Percentiles rank a stretch among this genome's conserved stretches.
phyloP scores from a whole-genome alignment of 2,329 filamentous ascomycete genomes.

The Phialocephala sp. region DNA sequence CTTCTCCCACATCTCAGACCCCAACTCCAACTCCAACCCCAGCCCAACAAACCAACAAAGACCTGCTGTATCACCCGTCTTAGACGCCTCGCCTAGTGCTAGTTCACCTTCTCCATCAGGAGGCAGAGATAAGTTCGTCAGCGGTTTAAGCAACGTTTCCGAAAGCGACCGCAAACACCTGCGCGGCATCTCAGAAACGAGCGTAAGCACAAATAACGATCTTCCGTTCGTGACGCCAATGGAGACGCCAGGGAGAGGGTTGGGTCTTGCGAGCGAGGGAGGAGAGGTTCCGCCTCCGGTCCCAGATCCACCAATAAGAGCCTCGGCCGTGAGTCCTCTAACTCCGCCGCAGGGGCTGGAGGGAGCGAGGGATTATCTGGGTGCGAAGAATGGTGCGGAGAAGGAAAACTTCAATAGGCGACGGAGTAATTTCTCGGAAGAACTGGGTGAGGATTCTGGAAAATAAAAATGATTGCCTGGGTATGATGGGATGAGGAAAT shows the following conservation, averaged over 20 bases:
- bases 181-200: slow-evolving; percentile 37
- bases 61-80: slow-evolving; percentile 21
- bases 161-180: slow-evolving; percentile 36
- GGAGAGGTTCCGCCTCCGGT: not conserved
- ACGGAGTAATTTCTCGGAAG: too few relatives aligned
- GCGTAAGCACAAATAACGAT: slow-evolving; percentile 32
- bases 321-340: slow-evolving; percentile 26
- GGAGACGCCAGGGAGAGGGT: slow-evolving; percentile 16
- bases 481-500: too few relatives aligned
- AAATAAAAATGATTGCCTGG: too few relatives aligned
- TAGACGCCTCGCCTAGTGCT: slow-evolving; percentile 30
- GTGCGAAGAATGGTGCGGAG: not conserved
- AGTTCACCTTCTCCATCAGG: not conserved
- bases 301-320: not conserved
- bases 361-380: slow-evolving; percentile 20
- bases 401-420: too few relatives aligned
- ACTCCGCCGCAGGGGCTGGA: slow-evolving; percentile 28
- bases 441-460: too few relatives aligned
- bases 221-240: slow-evolving; percentile 9
- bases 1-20: not conserved
- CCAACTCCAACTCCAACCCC: slow-evolving; percentile 25
- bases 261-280: not conserved
- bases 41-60: slow-evolving; percentile 11
- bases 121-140: slow-evolving; percentile 12
- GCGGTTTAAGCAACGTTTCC: slow-evolving; percentile 28